Base-by-base conservation (phyloP, 2,329 filamentous ascomycete species). In the Pseudogymnoascus sp. region DNA sequence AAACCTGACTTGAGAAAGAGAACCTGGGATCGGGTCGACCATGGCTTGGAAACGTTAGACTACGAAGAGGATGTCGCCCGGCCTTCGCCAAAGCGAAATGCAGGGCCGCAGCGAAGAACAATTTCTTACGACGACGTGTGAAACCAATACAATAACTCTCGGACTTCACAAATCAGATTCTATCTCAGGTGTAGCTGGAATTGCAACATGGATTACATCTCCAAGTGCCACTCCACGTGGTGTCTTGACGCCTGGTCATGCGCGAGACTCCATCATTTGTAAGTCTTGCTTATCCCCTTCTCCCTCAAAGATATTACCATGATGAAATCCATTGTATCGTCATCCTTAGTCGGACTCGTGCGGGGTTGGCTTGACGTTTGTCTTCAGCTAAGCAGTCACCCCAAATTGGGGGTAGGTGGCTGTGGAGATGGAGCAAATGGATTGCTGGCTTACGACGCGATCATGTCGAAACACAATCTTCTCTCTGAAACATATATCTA, bases 271-370 rank as follows among this genome's bases (percentile, higher is more conserved):
- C 50, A 33, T 4, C 26, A 21, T 21, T 3, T 19, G 50, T 56
- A 35, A 56, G 50, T 33, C 50, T 19, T 8, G 19, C 50, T 21
- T 21, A 56, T 6, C 4, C 16, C 29, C 64, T 16, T 42, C 62
- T 44, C 61, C 61, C 47, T 29, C 63, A 56, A 44, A 65, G 64
- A 31, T 42, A 61, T 50, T 63, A 72, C 68, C 72, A 88, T 93
- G 91, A 96, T 93, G 91, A 95, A 86, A 92, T 81, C 75, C 76
- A 78, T 83, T 78, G 82, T 92, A 93, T 92, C 89, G 90, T 96
- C 91, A 96, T 96, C 91, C 91, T 96, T 96, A 96, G 90, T 81
- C 91, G 83, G 87, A 96, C 76, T 78, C 77, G 73, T 74, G 74
- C 72, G 70, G 70, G 63, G 67, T 66, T 68, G 62, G 64, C 65